Base-by-base conservation (phyloP, 805 yeast species). In the Starmerella kuoi region DNA sequence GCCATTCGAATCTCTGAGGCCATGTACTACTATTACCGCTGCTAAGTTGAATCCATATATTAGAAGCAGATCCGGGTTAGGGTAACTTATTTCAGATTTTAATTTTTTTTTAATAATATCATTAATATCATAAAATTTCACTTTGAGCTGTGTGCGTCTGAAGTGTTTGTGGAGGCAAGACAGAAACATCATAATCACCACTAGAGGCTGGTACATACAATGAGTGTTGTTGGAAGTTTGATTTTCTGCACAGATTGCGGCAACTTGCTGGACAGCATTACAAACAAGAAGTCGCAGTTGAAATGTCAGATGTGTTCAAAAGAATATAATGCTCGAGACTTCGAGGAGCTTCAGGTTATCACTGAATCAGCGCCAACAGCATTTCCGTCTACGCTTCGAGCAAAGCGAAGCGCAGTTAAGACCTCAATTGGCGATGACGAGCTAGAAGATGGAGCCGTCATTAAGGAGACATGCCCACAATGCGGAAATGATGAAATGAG, bases 401-500 rank as follows among this genome's bases (percentile, higher is more conserved):
- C 84, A 52, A 85, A 87, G 58, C 72, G 82, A 52, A 86, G 97
- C 5, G 82, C 83, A 2, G 98, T 91, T 35, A 88, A 91, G 65
- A 87, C 97, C 0, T 63, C 77, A 1, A 69, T 87, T 58, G 76
- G 74, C 56, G 73, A 73, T 22, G 76, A 75, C 49, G 96, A 88
- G 52, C 64, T 83, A 35, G 94, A 79, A 46, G 96, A 86, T 47
- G 98, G 97, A 49, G 98, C 98, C 31, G 81, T 93, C 11, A 91
- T 91, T 61, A 82, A 87, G 61, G 99, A 91, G 62, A 87, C 82
- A 59, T 91, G 99, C 70, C 97, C 97, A n/a, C 77, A 87, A 63
- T 91, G 98, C 74, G 95, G 94, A 38, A 74, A 87, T 63, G 96
- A 91, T 58, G 96, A 91, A 63, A 93, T 93, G 98, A 87, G 79